Evolutionary conservation across 2,329 filamentous ascomycete species (phyloP).

Genomic region (Hypoxylon rubiginosum): DNA sequence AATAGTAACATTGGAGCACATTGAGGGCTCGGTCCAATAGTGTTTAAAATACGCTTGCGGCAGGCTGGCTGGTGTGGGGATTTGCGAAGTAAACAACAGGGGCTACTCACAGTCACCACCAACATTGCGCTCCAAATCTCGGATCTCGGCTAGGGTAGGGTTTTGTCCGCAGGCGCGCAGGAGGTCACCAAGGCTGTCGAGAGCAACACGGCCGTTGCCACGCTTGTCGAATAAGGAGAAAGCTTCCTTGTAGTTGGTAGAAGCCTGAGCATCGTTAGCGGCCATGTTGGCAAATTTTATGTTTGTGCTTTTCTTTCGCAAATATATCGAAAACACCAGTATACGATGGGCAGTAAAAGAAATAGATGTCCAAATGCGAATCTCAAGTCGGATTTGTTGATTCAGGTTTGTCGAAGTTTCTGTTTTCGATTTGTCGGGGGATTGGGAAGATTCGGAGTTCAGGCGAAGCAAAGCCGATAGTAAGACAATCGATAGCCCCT

Average conservation of each 20-base stretch:
- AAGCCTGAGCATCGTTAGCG: constrained; percentile 67
- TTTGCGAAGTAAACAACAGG: constrained; percentile 26
- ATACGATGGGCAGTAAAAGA: constrained; percentile 2
- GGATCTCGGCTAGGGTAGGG: constrained; percentile 92
- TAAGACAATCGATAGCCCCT: constrained; percentile 12
- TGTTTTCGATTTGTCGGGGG: constrained; percentile 26
- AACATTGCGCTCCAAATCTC: constrained; percentile 89
- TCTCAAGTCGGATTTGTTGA: constrained; percentile 2
- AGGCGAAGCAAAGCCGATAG: constrained; percentile 21
- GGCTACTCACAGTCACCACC: constrained; percentile 86
- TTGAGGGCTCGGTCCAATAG: not conserved
- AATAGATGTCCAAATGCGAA: constrained; percentile 15
- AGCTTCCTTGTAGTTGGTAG: constrained; percentile 99
- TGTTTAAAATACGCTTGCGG: not conserved
- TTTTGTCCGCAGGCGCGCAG: constrained; percentile 98
- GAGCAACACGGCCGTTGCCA: constrained; percentile 89
- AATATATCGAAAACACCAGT: constrained; percentile 22
- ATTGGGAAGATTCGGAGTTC: constrained; percentile 23
- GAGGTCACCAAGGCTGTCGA: constrained; percentile 91
- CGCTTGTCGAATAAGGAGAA: constrained; percentile 99
- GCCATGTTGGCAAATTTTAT: constrained; percentile 46
- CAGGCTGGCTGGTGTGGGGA: not conserved
- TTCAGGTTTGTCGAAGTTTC: constrained; percentile 6
- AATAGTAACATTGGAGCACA: not conserved
- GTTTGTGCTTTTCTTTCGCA: constrained; percentile 17